These are phyloP conservation scores for Lophium mytilinum DNA, from an alignment of 495 filamentous ascomycete species.

Conservation along the genomic window DNA sequence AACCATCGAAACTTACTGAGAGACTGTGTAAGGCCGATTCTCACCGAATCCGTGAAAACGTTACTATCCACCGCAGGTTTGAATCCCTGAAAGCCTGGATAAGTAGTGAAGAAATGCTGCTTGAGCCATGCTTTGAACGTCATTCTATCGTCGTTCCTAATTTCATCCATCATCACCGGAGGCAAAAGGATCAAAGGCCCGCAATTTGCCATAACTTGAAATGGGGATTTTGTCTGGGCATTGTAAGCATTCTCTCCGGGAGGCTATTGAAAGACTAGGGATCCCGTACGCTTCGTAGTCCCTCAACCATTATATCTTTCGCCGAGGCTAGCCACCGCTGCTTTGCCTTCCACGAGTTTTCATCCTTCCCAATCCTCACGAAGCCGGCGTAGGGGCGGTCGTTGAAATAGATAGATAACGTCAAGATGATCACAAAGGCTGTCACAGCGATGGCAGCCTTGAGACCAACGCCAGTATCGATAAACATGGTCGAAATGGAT, in stretches of 20 bases:
- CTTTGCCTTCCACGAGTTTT: not conserved
- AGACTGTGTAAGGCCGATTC: slow-evolving; percentile 42
- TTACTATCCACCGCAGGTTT: slow-evolving; percentile 34
- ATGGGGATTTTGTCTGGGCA: slow-evolving; percentile 10
- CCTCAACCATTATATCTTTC: not conserved
- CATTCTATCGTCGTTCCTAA: slow-evolving; percentile 37
- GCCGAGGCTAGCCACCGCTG: not conserved
- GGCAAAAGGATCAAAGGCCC: slow-evolving; percentile 39
- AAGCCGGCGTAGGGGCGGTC: not conserved
- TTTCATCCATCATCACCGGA: slow-evolving; percentile 42
- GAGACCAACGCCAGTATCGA: not conserved
- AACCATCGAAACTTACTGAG: slow-evolving; percentile 31
- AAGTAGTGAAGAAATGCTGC: slow-evolving; percentile 16
- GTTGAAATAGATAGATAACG: not conserved
- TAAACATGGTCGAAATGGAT: not conserved
- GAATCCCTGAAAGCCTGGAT: slow-evolving; percentile 42
- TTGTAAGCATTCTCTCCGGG: too few species aligned
- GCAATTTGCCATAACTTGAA: slow-evolving; percentile 35
- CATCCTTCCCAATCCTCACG: not conserved
- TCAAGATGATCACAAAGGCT: not conserved
- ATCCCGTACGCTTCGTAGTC: not conserved
- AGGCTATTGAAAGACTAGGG: not conserved
- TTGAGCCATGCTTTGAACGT: slow-evolving; percentile 35
- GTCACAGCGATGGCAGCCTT: not conserved
- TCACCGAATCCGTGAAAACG: slow-evolving; percentile 36